Percentiles rank a stretch among this genome's conserved stretches.
Conservation (phyloP, 768 basidiomycete genomes). For the Fibroporia radiculosa region DNA sequence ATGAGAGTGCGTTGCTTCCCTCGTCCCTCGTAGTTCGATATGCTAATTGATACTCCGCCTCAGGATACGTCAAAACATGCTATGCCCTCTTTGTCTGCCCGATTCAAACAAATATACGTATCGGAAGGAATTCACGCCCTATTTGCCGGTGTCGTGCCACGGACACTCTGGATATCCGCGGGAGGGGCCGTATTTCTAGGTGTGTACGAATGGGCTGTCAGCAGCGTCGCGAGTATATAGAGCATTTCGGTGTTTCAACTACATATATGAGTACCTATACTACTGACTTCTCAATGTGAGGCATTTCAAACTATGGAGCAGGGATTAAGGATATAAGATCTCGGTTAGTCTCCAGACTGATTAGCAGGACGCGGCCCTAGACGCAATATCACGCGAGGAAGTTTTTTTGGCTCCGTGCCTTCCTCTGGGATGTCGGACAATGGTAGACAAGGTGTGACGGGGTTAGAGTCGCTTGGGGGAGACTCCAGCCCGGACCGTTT, state of each 20-base stretch:
- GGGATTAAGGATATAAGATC: too few relatives aligned
- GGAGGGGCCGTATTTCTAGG: conserved; percentile 97
- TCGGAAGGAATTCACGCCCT: conserved; percentile 69
- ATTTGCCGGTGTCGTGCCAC: conserved; percentile 81
- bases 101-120: conserved; percentile 59
- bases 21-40: background rate
- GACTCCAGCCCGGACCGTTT: too few relatives aligned
- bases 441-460: too few relatives aligned
- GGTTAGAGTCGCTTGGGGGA: too few relatives aligned
- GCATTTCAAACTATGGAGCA: too few relatives aligned
- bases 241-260: conserved; percentile 31
- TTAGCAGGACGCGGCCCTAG: conserved; percentile 32
- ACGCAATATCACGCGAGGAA: conserved; percentile 50
- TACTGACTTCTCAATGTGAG: background rate
- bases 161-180: conserved; percentile 93
- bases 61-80: conserved; percentile 44
- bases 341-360: too few relatives aligned
- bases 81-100: conserved; percentile 45
- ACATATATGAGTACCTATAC: conserved; percentile 8
- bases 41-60: background rate
- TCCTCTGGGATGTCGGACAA: conserved; percentile 7
- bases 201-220: conserved; percentile 81
- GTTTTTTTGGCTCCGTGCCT: conserved; percentile 29
- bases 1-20: conserved; percentile 50
- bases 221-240: conserved; percentile 33